A percentile compares a stretch with the other conserved stretches of the same genome.
Evolutionary conservation across 768 basidiomycete genomes (phyloP).

Genomic region (Termitomyces heimii): DNA sequence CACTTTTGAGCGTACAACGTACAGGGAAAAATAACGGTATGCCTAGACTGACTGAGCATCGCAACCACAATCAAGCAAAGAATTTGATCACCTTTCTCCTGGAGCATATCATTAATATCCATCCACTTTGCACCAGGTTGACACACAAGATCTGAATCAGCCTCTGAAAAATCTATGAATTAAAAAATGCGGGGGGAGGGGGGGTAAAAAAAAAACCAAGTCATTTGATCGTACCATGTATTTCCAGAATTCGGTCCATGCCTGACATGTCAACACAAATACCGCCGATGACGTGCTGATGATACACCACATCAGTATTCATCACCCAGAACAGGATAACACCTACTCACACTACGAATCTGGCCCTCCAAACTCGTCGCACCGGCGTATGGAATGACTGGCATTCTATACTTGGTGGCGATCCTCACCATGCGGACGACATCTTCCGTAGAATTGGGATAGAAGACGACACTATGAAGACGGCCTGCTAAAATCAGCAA

Average conservation of each 20-base stretch:
- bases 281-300: slow-evolving; percentile 45
- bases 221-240: slow-evolving; percentile 51
- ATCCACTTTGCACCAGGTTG: slow-evolving; percentile 72
- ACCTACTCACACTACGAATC: slow-evolving; percentile 47
- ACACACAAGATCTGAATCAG: slow-evolving; percentile 67
- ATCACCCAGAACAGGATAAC: background rate
- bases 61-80: background rate
- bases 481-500: too few species aligned
- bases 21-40: slow-evolving; percentile 85
- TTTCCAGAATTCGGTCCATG: slow-evolving; percentile 76
- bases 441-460: slow-evolving; percentile 68
- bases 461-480: slow-evolving; percentile 56
- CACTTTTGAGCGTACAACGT: slow-evolving; percentile 12
- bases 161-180: slow-evolving; percentile 34
- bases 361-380: slow-evolving; percentile 83
- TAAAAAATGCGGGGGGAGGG: too few species aligned
- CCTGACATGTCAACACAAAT: slow-evolving; percentile 75
- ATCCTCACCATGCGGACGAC: slow-evolving; percentile 75
- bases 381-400: slow-evolving; percentile 73
- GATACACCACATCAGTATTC: background rate
- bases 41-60: slow-evolving; percentile 27
- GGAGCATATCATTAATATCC: slow-evolving; percentile 63
- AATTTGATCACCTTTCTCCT: slow-evolving; percentile 42
- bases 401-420: slow-evolving; percentile 70
- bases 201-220: background rate